These are phyloP conservation scores for Aureobasidium subglaciale DNA, from an alignment of 2,329 filamentous ascomycete species.

Conservation along the genomic window DNA sequence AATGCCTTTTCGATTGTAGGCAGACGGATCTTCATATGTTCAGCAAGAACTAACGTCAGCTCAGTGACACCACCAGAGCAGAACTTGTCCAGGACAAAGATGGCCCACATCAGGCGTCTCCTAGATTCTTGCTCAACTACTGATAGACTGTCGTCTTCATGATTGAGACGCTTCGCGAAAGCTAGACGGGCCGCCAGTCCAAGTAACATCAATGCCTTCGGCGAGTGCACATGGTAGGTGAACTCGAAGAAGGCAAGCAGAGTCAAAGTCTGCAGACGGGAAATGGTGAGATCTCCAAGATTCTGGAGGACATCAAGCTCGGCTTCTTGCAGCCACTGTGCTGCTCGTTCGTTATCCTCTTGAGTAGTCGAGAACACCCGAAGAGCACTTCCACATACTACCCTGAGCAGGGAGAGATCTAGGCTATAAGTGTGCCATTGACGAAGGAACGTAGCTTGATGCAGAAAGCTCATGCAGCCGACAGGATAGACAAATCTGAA, in stretches of 20 bases:
- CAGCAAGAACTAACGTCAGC: neutral
- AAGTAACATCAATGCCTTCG: constrained; percentile 5
- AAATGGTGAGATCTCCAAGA: neutral
- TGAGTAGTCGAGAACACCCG: neutral
- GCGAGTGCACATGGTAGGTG: neutral
- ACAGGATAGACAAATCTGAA: constrained; percentile 10
- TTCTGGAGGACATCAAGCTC: neutral
- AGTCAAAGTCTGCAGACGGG: constrained; percentile 2
- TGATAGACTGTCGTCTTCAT: neutral
- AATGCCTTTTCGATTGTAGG: constrained; percentile 4
- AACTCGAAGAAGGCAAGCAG: constrained; percentile 8
- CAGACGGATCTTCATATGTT: neutral
- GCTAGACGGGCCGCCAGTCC: constrained; percentile 6
- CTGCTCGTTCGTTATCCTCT: constrained; percentile 4
- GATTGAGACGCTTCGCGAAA: constrained; percentile 5
- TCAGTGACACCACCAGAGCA: constrained; percentile 1
- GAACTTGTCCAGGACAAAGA: constrained; percentile 10
- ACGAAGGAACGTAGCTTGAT: constrained; percentile 4
- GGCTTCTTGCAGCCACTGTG: constrained; percentile 1
- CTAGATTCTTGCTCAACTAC: constrained; percentile 7
- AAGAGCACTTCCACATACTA: neutral
- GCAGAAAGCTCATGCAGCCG: constrained; percentile 6
- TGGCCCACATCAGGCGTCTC: constrained; percentile 8
- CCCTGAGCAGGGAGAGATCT: neutral
- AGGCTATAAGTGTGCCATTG: constrained; percentile 7